Evolutionary conservation across 306 rosid genomes (phyloP).

Genomic region (Crataegus laevigata): DNA sequence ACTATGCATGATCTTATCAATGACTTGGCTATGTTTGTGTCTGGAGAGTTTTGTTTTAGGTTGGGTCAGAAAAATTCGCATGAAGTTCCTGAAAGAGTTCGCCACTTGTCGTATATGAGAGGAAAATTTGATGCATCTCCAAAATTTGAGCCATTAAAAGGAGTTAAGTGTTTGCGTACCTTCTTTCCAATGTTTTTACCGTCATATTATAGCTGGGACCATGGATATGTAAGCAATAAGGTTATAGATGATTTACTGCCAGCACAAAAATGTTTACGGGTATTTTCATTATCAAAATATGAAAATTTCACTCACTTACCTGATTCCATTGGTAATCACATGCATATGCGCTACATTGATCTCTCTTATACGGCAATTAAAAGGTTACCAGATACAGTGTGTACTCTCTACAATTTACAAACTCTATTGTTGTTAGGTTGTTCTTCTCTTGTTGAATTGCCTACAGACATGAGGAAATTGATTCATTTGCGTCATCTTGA

Average conservation of each 20-base stretch:
- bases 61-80: fast-evolving
- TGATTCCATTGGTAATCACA: background rate
- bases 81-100: background rate
- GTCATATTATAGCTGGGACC: fast-evolving
- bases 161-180: background rate
- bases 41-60: background rate
- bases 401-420: conserved; percentile 9
- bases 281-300: background rate
- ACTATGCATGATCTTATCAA: background rate
- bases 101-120: background rate
- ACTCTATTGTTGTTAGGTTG: background rate
- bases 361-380: background rate
- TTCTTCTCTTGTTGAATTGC: background rate
- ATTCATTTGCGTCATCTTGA: background rate
- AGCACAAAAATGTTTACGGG: background rate
- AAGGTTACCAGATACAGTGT: background rate
- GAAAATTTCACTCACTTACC: background rate
- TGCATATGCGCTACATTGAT: background rate
- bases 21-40: background rate
- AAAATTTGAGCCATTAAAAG: background rate
- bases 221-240: background rate
- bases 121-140: fast-evolving
- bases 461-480: background rate
- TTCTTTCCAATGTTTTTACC: background rate
- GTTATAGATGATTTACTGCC: background rate